These are phyloP conservation scores for Naganishia sp. DNA, from an alignment of 1,284 basidiomycete species.

Conservation along the genomic window DNA sequence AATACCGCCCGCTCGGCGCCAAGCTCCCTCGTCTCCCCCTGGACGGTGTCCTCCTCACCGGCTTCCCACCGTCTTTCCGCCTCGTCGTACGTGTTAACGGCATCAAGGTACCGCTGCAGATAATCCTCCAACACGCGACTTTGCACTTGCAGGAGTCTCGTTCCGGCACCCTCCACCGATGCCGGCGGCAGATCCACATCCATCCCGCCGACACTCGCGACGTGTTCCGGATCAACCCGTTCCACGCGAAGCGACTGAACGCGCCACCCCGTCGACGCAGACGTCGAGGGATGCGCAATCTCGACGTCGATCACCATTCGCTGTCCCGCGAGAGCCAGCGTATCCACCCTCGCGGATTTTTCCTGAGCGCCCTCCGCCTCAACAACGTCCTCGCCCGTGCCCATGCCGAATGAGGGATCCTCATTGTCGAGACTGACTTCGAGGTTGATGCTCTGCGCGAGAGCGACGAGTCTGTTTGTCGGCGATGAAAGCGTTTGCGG, in stretches of 20 bases:
- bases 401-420: slow-evolving; percentile 22
- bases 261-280: not conserved
- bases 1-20: slow-evolving; percentile 14
- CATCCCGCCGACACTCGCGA: slow-evolving; percentile 2
- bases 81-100: slow-evolving; percentile 18
- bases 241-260: slow-evolving; percentile 19
- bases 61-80: slow-evolving; percentile 2
- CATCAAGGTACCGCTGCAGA: slow-evolving; percentile 18
- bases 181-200: slow-evolving; percentile 9
- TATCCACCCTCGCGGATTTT: slow-evolving; percentile 6
- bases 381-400: not conserved
- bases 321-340: slow-evolving; percentile 21
- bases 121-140: slow-evolving; percentile 6
- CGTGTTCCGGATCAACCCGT: slow-evolving; percentile 22
- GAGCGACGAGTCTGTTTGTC: slow-evolving; percentile 19
- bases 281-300: slow-evolving; percentile 5
- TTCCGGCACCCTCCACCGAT: not conserved
- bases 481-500: slow-evolving; percentile 15
- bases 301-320: slow-evolving; percentile 24
- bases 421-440: slow-evolving; percentile 23
- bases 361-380: not conserved
- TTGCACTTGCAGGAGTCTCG: not conserved
- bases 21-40: slow-evolving; percentile 13
- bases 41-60: not conserved
- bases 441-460: slow-evolving; percentile 23